These are phyloP conservation scores for Xylariaceae sp. DNA, from an alignment of 2,329 filamentous ascomycete species.

Conservation along the genomic window DNA sequence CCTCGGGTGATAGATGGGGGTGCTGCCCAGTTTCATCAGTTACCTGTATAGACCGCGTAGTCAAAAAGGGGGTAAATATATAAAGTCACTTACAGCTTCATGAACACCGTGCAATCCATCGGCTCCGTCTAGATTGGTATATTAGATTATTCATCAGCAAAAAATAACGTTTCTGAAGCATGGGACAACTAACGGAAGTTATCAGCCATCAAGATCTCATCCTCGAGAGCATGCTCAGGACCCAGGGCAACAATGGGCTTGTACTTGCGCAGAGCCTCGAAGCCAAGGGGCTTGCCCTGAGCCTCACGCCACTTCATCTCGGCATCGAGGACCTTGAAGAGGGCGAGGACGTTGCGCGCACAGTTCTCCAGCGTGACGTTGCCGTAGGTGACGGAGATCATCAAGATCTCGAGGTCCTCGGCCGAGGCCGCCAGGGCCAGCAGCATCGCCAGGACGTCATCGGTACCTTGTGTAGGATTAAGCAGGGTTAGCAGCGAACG, in stretches of 20 bases:
- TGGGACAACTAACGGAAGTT: slow-evolving; percentile 67
- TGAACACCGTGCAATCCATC: slow-evolving; percentile 77
- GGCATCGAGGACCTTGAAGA: slow-evolving; percentile 89
- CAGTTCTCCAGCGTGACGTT: slow-evolving; percentile 88
- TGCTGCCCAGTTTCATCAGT: slow-evolving; percentile 41
- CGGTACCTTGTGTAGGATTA: slow-evolving; percentile 55
- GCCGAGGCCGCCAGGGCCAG: slow-evolving; percentile 75
- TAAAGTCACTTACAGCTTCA: slow-evolving; percentile 39
- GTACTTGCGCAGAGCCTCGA: slow-evolving; percentile 62
- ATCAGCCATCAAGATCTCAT: slow-evolving; percentile 73
- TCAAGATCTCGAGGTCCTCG: slow-evolving; percentile 77
- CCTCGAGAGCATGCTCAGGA: slow-evolving; percentile 77
- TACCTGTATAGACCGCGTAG: too few relatives aligned
- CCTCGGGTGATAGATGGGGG: slow-evolving; percentile 67
- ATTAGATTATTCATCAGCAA: slow-evolving; percentile 10
- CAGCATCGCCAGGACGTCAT: slow-evolving; percentile 85
- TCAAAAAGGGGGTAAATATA: not conserved
- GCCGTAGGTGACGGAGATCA: slow-evolving; percentile 88
- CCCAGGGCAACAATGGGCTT: slow-evolving; percentile 86
- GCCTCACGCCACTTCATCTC: slow-evolving; percentile 78
- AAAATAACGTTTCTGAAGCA: too few relatives aligned
- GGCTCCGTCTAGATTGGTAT: slow-evolving; percentile 53
- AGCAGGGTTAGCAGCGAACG: too few relatives aligned
- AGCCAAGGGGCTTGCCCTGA: slow-evolving; percentile 63
- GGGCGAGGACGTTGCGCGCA: slow-evolving; percentile 77